Percentiles rank a stretch among this genome's conserved stretches.
Evolutionary conservation across 2,329 filamentous ascomycete genomes (phyloP).

Genomic region (Fragosphaeria purpurea): DNA sequence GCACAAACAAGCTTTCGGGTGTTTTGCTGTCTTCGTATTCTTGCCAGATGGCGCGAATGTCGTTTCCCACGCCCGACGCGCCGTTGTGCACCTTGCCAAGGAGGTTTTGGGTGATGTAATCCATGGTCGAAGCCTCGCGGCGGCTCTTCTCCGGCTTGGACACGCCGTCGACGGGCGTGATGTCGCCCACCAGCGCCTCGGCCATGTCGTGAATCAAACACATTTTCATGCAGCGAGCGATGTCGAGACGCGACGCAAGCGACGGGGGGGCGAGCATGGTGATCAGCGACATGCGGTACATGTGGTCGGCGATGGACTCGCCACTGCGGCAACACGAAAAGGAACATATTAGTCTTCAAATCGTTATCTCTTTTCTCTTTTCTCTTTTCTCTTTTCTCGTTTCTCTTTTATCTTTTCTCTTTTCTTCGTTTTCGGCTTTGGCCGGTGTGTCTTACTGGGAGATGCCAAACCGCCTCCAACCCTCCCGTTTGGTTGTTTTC

Average conservation of each 20-base stretch:
- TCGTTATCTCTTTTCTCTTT: background rate
- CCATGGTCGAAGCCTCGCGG: slow-evolving; percentile 82
- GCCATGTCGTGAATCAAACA: slow-evolving; percentile 97
- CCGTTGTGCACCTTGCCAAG: slow-evolving; percentile 56
- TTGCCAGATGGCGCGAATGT: slow-evolving; percentile 76
- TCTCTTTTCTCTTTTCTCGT: no score
- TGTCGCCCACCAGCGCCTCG: slow-evolving; percentile 88
- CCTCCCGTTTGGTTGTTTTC: slow-evolving; percentile 93
- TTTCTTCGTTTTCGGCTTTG: no score
- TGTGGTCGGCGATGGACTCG: slow-evolving; percentile 95
- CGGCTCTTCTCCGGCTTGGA: slow-evolving; percentile 80
- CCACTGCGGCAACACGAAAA: slow-evolving; percentile 35
- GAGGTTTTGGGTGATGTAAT: slow-evolving; percentile 67
- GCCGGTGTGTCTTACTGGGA: slow-evolving; percentile 29
- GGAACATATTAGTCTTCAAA: slow-evolving; percentile 8
- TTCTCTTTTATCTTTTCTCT: background rate
- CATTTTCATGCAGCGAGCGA: slow-evolving; percentile 85
- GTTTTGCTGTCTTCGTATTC: slow-evolving; percentile 90
- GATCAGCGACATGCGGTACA: slow-evolving; percentile 99
- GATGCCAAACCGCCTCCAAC: slow-evolving; percentile 86
- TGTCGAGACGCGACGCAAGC: slow-evolving; percentile 61
- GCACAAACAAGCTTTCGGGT: slow-evolving; percentile 77
- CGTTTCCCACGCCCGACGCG: slow-evolving; percentile 42
- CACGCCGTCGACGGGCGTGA: slow-evolving; percentile 84
- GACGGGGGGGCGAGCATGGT: slow-evolving; percentile 79